Evolutionary conservation across 2,329 filamentous ascomycete species (phyloP), one percentile per base, ranked within the genome.

Genomic region (Ophiostoma fasciatum): DNA sequence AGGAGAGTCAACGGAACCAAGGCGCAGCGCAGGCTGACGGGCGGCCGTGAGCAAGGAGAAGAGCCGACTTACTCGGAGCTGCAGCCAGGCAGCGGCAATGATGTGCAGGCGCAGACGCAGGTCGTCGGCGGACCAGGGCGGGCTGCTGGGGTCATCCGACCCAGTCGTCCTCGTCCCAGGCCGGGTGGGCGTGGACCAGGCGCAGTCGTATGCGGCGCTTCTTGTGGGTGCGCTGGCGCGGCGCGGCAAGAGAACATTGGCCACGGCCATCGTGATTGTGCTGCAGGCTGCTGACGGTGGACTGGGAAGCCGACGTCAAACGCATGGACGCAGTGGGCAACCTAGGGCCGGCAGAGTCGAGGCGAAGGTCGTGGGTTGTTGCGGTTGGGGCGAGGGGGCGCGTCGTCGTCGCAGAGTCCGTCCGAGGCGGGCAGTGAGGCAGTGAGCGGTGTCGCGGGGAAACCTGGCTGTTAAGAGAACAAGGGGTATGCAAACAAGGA

Each of bases 261-360:
- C 60, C 53, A 64, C 56, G 55, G 68, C 67, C 68, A 73, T 73
- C 53, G 49, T 67, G 63, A 54, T 54, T 59, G 55, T 59, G n/a
- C n/a, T n/a, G 55, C 46, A 46, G 47, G 48, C 54, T 58, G 53
- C 58, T 64, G 54, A 49, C 47, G 43, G 54, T 61, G 47, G 51
- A 49, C 48, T 59, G 49, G 53, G 53, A 49, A 47, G 46, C 46
- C 45, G 54, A 49, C 55, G 54, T 58, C 55, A 60, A 53, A 66
- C 60, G 61, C 68, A 72, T 72, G 65, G 63, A 62, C 59, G 59
- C 62, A 60, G 48, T 36, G 41, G 45, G 39, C 22, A 40, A 37
- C 39, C 36, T 37, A 45, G 39, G 35, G 42, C 25, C 28, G 40
- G 41, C 34, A 31, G 31, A 31, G 27, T 37, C 23, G 23, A 10